phyloP scores from a whole-genome alignment of 1,284 basidiomycete species.

The Trichosporon inkin region DNA sequence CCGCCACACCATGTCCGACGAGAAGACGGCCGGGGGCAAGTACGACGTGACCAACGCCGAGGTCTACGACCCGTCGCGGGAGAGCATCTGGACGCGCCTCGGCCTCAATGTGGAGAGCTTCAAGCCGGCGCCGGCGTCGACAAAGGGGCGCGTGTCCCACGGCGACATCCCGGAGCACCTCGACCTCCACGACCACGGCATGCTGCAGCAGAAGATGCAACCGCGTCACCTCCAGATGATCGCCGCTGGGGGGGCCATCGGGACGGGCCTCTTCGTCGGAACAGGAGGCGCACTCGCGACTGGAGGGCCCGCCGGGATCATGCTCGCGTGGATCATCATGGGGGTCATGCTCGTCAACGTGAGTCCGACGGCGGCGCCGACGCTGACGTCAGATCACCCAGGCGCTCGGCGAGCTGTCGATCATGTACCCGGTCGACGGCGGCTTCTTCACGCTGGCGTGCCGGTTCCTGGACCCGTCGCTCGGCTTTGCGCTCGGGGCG shows the following conservation, averaged over 20 bases:
- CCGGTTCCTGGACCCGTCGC: conserved; percentile 43
- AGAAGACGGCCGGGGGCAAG: neutral
- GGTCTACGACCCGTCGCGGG: conserved; percentile 49
- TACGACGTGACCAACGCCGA: neutral
- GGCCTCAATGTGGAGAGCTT: conserved; percentile 50
- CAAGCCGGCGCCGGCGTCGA: conserved; percentile 47
- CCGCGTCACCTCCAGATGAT: conserved; percentile 48
- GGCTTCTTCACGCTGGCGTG: conserved; percentile 52
- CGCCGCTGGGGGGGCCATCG: conserved; percentile 54
- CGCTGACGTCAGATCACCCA: conserved; percentile 35
- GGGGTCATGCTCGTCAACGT: conserved; percentile 27
- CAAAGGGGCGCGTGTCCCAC: conserved; percentile 33
- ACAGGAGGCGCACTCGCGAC: conserved; percentile 51
- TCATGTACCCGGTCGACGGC: conserved; percentile 52
- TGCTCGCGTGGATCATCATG: conserved; percentile 49
- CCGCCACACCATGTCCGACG: too few relatives aligned
- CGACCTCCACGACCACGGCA: conserved; percentile 37
- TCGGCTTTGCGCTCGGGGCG: conserved; percentile 48
- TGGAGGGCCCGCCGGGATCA: conserved; percentile 54
- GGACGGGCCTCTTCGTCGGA: conserved; percentile 51
- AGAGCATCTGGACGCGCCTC: conserved; percentile 45
- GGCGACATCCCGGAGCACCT: conserved; percentile 37
- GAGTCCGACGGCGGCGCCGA: neutral
- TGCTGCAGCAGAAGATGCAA: conserved; percentile 51
- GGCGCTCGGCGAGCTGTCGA: conserved; percentile 53